A percentile compares a stretch with the other conserved stretches of the same genome.
These are phyloP conservation scores for Talaromyces funiculosus DNA, from an alignment of 2,329 filamentous ascomycete species.

Conservation along the genomic window DNA sequence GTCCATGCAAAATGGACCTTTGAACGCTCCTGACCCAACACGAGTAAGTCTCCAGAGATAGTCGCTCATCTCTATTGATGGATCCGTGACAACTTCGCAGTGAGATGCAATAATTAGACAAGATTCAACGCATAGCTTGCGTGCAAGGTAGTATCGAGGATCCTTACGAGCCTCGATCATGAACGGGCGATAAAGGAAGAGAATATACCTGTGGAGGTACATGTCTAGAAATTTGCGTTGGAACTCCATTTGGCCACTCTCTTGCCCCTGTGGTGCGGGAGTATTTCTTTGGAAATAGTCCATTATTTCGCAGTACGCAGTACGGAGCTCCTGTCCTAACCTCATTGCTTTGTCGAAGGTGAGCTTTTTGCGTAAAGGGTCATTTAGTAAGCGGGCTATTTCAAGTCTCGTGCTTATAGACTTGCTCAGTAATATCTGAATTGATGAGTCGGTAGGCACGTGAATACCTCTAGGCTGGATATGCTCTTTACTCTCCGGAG, in stretches of 20 bases:
- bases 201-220: slow-evolving; percentile 7
- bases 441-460: slow-evolving; percentile 7
- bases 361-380: slow-evolving; percentile 14
- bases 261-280: neutral
- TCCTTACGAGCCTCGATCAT: slow-evolving; percentile 11
- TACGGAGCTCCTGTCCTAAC: slow-evolving; percentile 2
- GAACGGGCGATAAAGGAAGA: slow-evolving; percentile 10
- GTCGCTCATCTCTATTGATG: slow-evolving; percentile 12
- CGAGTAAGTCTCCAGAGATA: slow-evolving; percentile 16
- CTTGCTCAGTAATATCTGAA: slow-evolving; percentile 6
- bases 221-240: slow-evolving; percentile 8
- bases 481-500: neutral
- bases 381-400: slow-evolving; percentile 7
- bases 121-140: slow-evolving; percentile 12
- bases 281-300: slow-evolving; percentile 1
- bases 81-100: slow-evolving; percentile 9
- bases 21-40: slow-evolving; percentile 18
- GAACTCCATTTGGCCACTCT: neutral
- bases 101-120: slow-evolving; percentile 14
- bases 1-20: slow-evolving; percentile 20
- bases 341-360: slow-evolving; percentile 8
- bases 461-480: neutral
- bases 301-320: neutral
- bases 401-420: slow-evolving; percentile 6
- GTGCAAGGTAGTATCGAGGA: slow-evolving; percentile 9